Conservation (phyloP, 192 early-diverging fungal genomes). For the Coemansia guatemalensis region DNA sequence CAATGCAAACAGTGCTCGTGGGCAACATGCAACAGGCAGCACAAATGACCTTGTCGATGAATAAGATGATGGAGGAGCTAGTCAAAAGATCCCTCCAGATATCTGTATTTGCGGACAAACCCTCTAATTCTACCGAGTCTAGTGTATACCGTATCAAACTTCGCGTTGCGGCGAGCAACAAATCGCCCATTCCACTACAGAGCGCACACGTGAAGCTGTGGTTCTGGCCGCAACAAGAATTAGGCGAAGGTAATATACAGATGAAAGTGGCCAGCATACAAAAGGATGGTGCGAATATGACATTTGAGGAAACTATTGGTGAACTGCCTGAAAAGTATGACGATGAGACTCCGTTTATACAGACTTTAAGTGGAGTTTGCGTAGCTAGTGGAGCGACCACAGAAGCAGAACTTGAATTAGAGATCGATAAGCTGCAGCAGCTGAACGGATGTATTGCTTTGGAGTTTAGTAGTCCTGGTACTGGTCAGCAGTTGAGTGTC, state of each 20-base stretch:
- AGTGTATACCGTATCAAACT: neutral
- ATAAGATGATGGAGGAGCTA: slow-evolving; percentile 53
- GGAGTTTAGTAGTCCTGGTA: slow-evolving; percentile 42
- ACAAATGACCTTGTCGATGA: slow-evolving; percentile 51
- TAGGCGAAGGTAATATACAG: neutral
- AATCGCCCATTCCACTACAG: slow-evolving; percentile 37
- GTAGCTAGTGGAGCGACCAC: slow-evolving; percentile 13
- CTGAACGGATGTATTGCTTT: slow-evolving; percentile 31
- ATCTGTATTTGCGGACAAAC: slow-evolving; percentile 22
- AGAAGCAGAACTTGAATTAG: slow-evolving; percentile 3
- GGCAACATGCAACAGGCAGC: slow-evolving; percentile 51
- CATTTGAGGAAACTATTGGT: neutral
- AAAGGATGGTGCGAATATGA: neutral
- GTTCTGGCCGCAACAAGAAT: slow-evolving; percentile 8
- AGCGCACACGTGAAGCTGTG: slow-evolving; percentile 11
- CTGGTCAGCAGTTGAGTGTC: slow-evolving; percentile 26
- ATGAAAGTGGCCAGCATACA: neutral
- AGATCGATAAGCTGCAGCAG: slow-evolving; percentile 8
- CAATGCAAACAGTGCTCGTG: slow-evolving; percentile 39
- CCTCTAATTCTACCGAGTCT: neutral
- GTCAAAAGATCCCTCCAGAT: slow-evolving; percentile 38
- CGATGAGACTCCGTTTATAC: slow-evolving; percentile 1
- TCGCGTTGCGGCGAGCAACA: slow-evolving; percentile 16
- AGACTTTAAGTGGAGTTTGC: neutral
- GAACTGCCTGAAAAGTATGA: neutral